Base-by-base conservation (phyloP, 2,329 filamentous ascomycete genomes). In the Aspergillus hiratsukae region DNA sequence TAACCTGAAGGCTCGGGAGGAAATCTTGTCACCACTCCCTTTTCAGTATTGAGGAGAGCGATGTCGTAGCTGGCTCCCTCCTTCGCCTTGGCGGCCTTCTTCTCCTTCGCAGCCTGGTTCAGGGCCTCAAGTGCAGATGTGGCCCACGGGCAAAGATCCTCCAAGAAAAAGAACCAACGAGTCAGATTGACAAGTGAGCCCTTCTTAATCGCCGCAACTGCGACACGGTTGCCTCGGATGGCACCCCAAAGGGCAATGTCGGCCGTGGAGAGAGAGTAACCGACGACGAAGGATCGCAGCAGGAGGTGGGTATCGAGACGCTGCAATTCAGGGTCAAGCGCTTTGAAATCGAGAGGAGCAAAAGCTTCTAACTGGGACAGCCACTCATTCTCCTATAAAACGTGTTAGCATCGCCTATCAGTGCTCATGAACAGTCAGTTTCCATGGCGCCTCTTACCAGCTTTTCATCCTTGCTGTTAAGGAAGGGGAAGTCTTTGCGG, bases 1-100 rank as follows among this genome's bases (percentile, higher is more conserved):
- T 96, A 96, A 59, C 91, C 91, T 80, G 91, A 96, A 61, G 93
- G 93, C 85, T 97, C 93, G 3, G 93, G 93, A 17, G 93, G 87
- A 78, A 97, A 97, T 66, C 92, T 83, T 23, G 91, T 96, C 21
- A 97, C 90, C 56, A 97, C 91, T 3, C 91, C 91, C 72, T 93
- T 87, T 40, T 93, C 90, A 8, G 89, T 87, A 71, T 95, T 89
- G 67, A 89, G 86, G 40, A 97, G 82, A 2, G 87, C 88, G 72
- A 97, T 89, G 70, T 95, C 91, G 76, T 94, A 97, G 80, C 86
- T 96, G 57, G 84, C 91, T 61, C 90, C 90, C 52, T 89, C 87
- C 72, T 90, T 90, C 68, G 84, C 87, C 62, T 83, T 83, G 23
- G 84, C 84, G 40, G 81, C 80, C 62, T 87, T 85, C 80, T 89